Evolutionary conservation across 106 monocot species (phyloP), one percentile per base, ranked within the genome.

Genomic region (Acorus calamus): DNA sequence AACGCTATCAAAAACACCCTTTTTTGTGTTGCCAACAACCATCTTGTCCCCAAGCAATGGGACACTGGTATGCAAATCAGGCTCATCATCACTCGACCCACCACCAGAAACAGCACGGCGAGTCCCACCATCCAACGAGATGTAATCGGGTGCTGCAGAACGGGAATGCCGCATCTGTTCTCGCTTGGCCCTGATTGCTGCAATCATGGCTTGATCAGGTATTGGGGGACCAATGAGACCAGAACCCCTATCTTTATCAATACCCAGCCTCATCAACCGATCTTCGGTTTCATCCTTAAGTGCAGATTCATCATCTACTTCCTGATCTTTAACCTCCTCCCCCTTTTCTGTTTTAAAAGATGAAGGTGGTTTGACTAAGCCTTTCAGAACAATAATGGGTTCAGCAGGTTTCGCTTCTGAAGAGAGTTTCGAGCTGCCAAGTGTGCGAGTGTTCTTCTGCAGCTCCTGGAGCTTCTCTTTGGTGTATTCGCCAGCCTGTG

Each of bases 401-500:
- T 90, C 84, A 2, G 77, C 46, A 2, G 67, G 61, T 55, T 63
- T 77, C 8, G 28, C 28, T 28, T 28, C 28, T 28, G 28, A 28
- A 28, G 49, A 64, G 14, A 79, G 48, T 52, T 77, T 77, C 9
- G 59, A 8, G 53, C 80, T 75, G n/a, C 94, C 84, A n/a, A 96
- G 87, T 2, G 87, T 72, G 42, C 90, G 79, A 41, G 96, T 83
- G 64, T 98, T 98, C 78, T 98, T 98, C 73, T 90, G 91, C n/a
- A 98, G 89, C 85, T 85, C 90, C 4, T 65, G 82, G 8, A 98
- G 77, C 66, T 66, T 73, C 73, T 98, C 96, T 53, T 78, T 80
- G 14, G 96, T 91, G 78, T 98, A 98, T 66, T 98, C 91, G 0
- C 96, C 96, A 2, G 84, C 67, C 69, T 91, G 91, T 1, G 96